phyloP scores from a whole-genome alignment of 2,329 filamentous ascomycete species.

The Colletotrichum sp. region DNA sequence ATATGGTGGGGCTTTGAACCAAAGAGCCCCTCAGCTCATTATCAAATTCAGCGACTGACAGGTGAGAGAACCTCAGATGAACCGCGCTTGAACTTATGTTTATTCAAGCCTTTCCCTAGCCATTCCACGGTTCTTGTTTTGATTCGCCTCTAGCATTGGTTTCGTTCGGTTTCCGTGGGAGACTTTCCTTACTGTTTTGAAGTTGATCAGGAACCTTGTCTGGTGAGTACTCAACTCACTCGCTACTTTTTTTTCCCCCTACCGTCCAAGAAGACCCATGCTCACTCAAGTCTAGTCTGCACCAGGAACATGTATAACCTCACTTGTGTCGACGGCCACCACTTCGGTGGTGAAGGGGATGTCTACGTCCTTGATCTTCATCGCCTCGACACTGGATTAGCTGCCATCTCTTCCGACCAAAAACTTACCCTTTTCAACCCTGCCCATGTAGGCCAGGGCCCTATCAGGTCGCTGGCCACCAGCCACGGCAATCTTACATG shows the following conservation, averaged over 20 bases:
- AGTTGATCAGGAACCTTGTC: not conserved
- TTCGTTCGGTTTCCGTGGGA: not conserved
- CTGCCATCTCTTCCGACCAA: conserved; percentile 73
- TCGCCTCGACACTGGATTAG: conserved; percentile 55
- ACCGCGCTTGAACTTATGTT: not conserved
- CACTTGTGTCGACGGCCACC: conserved; percentile 40
- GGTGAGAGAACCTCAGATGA: not conserved
- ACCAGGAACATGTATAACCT: conserved; percentile 44
- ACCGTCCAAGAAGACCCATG: not conserved
- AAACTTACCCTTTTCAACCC: conserved; percentile 70
- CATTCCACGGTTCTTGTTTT: not conserved
- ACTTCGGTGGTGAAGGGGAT: conserved; percentile 40
- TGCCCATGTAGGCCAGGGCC: conserved; percentile 54
- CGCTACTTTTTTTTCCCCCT: not conserved
- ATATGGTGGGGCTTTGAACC: not conserved
- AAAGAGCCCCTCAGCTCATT: not conserved
- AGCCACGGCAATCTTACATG: conserved; percentile 68
- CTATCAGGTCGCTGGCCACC: conserved; percentile 51
- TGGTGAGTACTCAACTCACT: not conserved
- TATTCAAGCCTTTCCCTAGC: not conserved
- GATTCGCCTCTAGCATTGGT: not conserved
- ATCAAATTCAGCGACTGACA: not conserved
- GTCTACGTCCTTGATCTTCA: conserved; percentile 65
- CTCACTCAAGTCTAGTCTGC: not conserved
- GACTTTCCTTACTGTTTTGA: not conserved